Conservation (phyloP, 768 basidiomycete species). For the Tricholoma furcatifolium region DNA sequence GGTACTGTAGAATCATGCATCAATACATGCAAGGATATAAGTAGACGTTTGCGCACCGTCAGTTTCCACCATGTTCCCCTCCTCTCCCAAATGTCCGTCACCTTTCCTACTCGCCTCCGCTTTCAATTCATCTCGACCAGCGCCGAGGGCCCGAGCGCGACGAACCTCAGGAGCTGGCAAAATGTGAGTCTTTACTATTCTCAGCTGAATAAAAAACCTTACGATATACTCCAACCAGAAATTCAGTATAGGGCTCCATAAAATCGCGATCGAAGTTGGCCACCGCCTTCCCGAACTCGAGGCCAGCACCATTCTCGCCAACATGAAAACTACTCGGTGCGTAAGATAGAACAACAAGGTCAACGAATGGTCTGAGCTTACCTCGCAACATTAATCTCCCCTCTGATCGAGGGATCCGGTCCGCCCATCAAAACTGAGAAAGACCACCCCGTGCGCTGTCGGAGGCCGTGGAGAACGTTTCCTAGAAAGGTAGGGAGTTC, state of each 20-base stretch:
- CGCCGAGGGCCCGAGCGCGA: constrained; percentile 1
- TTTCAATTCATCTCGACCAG: no score
- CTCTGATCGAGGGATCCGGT: constrained; percentile 3
- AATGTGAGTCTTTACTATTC: background rate
- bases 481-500: background rate
- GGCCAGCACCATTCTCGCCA: background rate
- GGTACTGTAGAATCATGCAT: no score
- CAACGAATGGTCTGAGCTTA: no score
- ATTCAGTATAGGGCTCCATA: constrained; percentile 5
- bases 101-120: no score
- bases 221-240: constrained; percentile 2
- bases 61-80: no score
- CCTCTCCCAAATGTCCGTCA: no score
- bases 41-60: no score
- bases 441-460: background rate
- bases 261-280: background rate
- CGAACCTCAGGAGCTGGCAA: background rate
- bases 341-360: no score
- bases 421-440: constrained; percentile 12
- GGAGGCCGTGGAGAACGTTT: background rate
- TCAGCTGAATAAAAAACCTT: background rate
- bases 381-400: no score
- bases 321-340: constrained; percentile 9
- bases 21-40: no score
- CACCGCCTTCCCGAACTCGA: background rate